A percentile compares a stretch with the other conserved stretches of the same genome.
phyloP scores from a whole-genome alignment of 768 basidiomycete species.

The Mycena rebaudengoi region DNA sequence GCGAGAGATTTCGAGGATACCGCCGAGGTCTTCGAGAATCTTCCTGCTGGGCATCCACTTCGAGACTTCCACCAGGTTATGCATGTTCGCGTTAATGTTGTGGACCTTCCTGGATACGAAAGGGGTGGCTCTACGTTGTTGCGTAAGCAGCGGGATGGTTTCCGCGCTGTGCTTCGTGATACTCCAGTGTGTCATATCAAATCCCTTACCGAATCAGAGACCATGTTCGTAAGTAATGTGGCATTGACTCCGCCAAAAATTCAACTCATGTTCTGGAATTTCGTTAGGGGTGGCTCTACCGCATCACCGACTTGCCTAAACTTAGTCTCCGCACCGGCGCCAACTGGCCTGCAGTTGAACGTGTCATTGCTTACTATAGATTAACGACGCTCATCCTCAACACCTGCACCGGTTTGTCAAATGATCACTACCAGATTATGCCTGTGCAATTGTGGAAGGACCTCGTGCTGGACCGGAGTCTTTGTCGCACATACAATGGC shows the following conservation, averaged over 20 bases:
- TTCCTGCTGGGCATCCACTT: neutral
- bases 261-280: neutral
- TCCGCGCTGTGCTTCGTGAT: neutral
- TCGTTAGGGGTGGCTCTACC: constrained; percentile 3
- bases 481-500: neutral
- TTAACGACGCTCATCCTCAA: neutral
- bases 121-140: neutral
- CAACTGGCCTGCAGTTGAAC: neutral
- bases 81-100: neutral
- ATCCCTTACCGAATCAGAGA: neutral
- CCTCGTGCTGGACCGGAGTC: neutral
- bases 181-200: neutral
- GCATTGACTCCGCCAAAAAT: no score
- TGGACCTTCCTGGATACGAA: neutral
- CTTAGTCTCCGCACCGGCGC: neutral
- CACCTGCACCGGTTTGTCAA: neutral
- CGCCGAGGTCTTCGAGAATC: neutral
- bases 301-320: neutral
- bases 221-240: neutral
- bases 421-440: neutral
- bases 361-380: neutral
- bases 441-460: neutral
- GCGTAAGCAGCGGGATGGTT: neutral
- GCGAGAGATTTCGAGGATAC: neutral
- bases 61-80: constrained; percentile 1